Evolutionary conservation across 768 basidiomycete species (phyloP), one percentile per base, ranked within the genome.

Genomic region (Pholiota microspora): DNA sequence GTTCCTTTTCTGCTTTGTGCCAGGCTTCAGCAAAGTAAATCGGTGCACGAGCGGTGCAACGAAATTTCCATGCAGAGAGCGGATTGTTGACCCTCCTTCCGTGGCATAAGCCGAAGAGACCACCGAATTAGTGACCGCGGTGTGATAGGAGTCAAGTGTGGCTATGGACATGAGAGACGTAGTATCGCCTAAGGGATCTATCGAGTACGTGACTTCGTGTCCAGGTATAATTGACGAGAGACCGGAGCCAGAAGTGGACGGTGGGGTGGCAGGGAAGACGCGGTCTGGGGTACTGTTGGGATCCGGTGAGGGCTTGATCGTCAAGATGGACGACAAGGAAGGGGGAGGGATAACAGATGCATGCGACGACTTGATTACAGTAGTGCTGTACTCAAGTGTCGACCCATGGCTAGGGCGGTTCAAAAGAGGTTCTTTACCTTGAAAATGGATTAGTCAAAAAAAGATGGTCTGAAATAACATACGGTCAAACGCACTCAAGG

Each of bases 1-100:
- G 48, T 57, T 62, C 45, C 71, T 64, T 60, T 74, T 77, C 49
- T 84, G 83, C 68, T 84, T 88, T 25, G 58, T 46, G 3, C 90
- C 90, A 13, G 92, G 91, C 67, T 88, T 91, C 62, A 94, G 78
- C 28, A 94, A 77, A 18, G 92, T 88, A 75, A 95, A 95, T 15
- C 94, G 86, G 67, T 94, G 93, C 2, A 92, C 77, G 49, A 85
- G 76, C 0, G 84, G 78, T 2, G 73, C 69, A 4, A 76, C 60
- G 51, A 66, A 73, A 59, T 73, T 72, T 16, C 70, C 73, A 21
- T 71, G 69, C 1, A 79, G 60, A 2, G 80, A 73, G 31, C 75
- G 74, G 45, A 87, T 78, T 6, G 87, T 88, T 1, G 88, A 89
- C 16, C 88, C 85, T 9, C 88, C 90, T 60, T 89, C 86, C 0